Base-by-base conservation (phyloP, 2,329 filamentous ascomycete species). In the Clarireedia homoeocarpa region DNA sequence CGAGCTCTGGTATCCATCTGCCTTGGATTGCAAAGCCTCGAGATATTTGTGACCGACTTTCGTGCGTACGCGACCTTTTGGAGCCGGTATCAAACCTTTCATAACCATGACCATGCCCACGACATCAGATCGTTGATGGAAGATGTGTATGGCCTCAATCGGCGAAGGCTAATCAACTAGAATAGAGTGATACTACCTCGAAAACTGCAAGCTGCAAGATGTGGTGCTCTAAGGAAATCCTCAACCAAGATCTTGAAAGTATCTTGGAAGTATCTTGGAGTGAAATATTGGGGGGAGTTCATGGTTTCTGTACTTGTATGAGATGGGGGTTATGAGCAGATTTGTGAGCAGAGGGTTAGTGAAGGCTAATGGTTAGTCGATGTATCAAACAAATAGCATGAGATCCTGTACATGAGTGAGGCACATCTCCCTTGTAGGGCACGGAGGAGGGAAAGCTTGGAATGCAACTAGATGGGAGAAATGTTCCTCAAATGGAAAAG, bases 11-110 rank as follows among this genome's bases (percentile, higher is more conserved):
- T 62, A 64, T 24, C 58, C 62, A 62, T 65, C 61, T 50, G 59
- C 61, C 38, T 62, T 66, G 3, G 61, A 61, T 50, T 68, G 67
- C 36, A 69, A 49, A 30, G 66, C 66, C 34, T 68, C 65, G 15
- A 69, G 62, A 26, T 69, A 69, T 54, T 63, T 67, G 56, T 66
- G 66, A 30, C 67, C 67, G 9, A 69, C 66, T 9, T 60, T 51
- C 23, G 62, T 66, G 53, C 66, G 58, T 14, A 65, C 62, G 38
- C 66, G 60, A 44, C 63, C 63, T 58, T 66, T 67, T n/a, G 65
- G 64, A 9, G 64, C 63, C 27, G 64, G 52, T 49, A 42, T 50
- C 52, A 61, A 55, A 40, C 56, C 51, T 39, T 58, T 59, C 58
- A 62, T 62, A 48, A 58, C 58, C 52, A 59, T 60, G 49, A 58